Percentiles rank a stretch among this genome's conserved stretches.
Conservation (phyloP, 169 alveolate species). For the Perkinsus marinus region DNA sequence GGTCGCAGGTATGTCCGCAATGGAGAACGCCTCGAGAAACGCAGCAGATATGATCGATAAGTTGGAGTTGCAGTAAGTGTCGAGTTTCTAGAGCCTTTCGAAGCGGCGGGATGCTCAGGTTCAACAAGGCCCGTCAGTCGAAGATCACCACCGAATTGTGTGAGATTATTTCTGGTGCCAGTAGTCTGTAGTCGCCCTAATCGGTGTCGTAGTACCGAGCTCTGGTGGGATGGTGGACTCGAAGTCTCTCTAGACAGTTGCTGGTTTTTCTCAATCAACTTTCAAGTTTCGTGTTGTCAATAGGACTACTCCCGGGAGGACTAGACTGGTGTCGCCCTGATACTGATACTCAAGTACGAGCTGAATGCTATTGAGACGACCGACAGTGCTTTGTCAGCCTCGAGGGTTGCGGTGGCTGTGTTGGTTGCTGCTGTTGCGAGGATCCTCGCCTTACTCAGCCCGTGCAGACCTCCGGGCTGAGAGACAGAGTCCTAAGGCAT, state of each 20-base stretch:
- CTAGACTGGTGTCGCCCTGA: not conserved
- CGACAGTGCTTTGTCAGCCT: not conserved
- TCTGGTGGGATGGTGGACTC: not conserved
- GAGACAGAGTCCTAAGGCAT: not conserved
- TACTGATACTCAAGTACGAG: not conserved
- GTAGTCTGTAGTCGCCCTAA: constrained; percentile 45
- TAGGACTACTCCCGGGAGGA: not conserved
- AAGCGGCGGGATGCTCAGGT: constrained; percentile 9
- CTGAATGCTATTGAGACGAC: not conserved
- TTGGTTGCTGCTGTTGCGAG: not conserved
- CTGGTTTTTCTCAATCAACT: not conserved
- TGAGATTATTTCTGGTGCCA: constrained; percentile 87
- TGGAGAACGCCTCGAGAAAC: constrained; percentile 70
- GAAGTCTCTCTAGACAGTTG: not conserved
- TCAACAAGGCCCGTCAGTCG: constrained; percentile 56
- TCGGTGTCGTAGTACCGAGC: not conserved
- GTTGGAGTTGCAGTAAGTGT: constrained; percentile 42
- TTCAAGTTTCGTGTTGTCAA: not conserved
- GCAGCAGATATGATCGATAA: constrained; percentile 63
- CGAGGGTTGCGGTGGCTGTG: not conserved
- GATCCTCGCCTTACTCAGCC: not conserved
- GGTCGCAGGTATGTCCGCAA: constrained; percentile 63
- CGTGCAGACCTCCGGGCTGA: not conserved
- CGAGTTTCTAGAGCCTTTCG: too few relatives aligned
- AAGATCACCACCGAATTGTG: constrained; percentile 79